These are phyloP conservation scores for Gentiana macrophylla DNA, from an alignment of 257 asterid species.

Conservation along the genomic window DNA sequence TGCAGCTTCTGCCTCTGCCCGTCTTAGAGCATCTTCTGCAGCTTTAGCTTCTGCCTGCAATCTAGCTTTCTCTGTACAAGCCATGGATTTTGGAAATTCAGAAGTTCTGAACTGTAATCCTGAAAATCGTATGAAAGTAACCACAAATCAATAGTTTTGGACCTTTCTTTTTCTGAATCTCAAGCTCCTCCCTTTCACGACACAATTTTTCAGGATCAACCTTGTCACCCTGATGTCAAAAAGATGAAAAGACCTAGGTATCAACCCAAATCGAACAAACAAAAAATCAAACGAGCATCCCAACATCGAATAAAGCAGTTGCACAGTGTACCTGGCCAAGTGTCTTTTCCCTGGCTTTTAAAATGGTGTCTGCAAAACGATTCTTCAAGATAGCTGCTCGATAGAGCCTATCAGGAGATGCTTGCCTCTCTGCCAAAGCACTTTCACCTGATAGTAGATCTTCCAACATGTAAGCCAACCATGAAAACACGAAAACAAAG, in stretches of 20 bases:
- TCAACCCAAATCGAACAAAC: neutral
- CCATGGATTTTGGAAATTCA: neutral
- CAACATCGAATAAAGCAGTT: slow-evolving; percentile 1
- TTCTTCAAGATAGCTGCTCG: slow-evolving; percentile 74
- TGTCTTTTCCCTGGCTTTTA: slow-evolving; percentile 82
- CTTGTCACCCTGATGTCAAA: slow-evolving; percentile 43
- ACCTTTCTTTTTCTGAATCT: slow-evolving; percentile 77
- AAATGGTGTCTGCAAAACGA: slow-evolving; percentile 74
- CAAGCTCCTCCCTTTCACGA: slow-evolving; percentile 80
- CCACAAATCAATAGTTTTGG: neutral
- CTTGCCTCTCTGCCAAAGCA: slow-evolving; percentile 12
- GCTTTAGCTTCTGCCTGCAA: slow-evolving; percentile 87
- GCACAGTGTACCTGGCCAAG: slow-evolving; percentile 46
- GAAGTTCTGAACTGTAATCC: too few relatives aligned
- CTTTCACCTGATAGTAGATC: slow-evolving; percentile 41
- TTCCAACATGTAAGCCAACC: slow-evolving; percentile 11
- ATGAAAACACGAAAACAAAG: neutral
- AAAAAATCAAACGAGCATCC: neutral
- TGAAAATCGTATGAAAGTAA: neutral
- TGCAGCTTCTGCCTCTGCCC: slow-evolving; percentile 75
- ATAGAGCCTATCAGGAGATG: slow-evolving; percentile 70
- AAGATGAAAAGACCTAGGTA: neutral
- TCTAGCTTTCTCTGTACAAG: slow-evolving; percentile 65
- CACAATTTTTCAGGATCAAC: slow-evolving; percentile 66
- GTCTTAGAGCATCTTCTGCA: slow-evolving; percentile 80